A percentile compares a stretch with the other conserved stretches of the same genome.
Evolutionary conservation across 2,329 filamentous ascomycete genomes (phyloP).

Genomic region (Aurifilum marmelostoma): DNA sequence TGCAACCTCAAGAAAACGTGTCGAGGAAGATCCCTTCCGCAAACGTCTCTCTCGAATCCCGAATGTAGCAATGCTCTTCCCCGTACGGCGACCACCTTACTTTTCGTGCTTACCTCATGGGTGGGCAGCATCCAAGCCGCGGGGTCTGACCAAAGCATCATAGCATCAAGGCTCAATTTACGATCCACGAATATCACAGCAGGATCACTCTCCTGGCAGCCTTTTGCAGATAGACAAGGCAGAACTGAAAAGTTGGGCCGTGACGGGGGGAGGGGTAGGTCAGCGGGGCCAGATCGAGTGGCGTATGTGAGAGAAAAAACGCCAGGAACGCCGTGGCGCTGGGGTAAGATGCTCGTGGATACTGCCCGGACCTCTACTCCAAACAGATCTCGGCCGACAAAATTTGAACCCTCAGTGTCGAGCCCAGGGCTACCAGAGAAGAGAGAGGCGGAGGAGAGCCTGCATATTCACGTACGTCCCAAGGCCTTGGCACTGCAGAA

Average conservation of each 20-base stretch:
- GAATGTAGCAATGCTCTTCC: constrained; percentile 4
- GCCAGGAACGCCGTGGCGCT: not conserved
- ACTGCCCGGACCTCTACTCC: not conserved
- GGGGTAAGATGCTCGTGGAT: not conserved
- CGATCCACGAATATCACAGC: not conserved
- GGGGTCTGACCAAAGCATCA: not conserved
- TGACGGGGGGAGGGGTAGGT: not conserved
- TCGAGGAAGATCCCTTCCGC: not conserved
- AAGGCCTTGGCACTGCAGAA: not conserved
- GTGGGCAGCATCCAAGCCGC: not conserved
- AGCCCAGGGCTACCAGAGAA: not conserved
- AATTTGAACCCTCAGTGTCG: not conserved
- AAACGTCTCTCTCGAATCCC: not conserved
- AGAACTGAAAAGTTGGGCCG: not conserved
- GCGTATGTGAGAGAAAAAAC: not conserved
- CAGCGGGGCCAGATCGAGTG: constrained; percentile 5
- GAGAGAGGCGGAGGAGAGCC: not conserved
- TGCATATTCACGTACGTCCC: not conserved
- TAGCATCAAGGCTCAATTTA: not conserved
- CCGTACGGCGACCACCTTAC: not conserved
- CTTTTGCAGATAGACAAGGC: not conserved
- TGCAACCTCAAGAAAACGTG: not conserved
- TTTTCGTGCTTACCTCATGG: too few relatives aligned
- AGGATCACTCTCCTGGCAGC: not conserved
- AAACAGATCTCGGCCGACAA: not conserved